phyloP scores from a whole-genome alignment of 2,329 filamentous ascomycete genomes.

The Penicillium rolfsii region DNA sequence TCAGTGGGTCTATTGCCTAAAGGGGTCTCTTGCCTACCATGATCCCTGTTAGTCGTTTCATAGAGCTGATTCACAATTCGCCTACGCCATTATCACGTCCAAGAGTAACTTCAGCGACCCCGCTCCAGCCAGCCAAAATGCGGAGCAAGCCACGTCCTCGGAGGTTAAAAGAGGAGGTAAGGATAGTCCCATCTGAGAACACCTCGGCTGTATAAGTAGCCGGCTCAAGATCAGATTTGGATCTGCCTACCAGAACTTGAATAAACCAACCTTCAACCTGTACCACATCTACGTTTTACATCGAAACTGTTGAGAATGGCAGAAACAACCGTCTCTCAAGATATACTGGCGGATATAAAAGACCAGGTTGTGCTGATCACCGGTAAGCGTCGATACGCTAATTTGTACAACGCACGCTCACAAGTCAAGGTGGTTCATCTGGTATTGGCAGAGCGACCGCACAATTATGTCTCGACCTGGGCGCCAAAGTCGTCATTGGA shows the following conservation, averaged over 20 bases:
- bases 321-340: constrained; percentile 52
- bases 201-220: not conserved
- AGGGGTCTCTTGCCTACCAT: not conserved
- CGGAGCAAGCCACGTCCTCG: not conserved
- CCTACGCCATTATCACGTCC: not conserved
- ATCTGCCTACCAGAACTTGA: not conserved
- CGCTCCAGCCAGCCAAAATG: constrained; percentile 1
- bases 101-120: not conserved
- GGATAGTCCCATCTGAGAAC: not conserved
- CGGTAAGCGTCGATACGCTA: constrained; percentile 38
- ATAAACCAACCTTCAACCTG: not conserved
- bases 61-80: too few relatives aligned
- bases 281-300: not conserved
- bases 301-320: constrained; percentile 39
- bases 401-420: not conserved
- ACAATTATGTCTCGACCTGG: constrained; percentile 55
- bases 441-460: constrained; percentile 64
- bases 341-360: constrained; percentile 49
- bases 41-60: not conserved
- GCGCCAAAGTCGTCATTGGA: constrained; percentile 59
- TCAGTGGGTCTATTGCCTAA: not conserved
- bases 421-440: constrained; percentile 56
- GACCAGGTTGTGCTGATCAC: constrained; percentile 59
- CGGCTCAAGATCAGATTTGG: not conserved
- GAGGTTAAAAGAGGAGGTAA: not conserved